Evolutionary conservation across 441 rosid species (phyloP).

Genomic region (Hura crepitans): DNA sequence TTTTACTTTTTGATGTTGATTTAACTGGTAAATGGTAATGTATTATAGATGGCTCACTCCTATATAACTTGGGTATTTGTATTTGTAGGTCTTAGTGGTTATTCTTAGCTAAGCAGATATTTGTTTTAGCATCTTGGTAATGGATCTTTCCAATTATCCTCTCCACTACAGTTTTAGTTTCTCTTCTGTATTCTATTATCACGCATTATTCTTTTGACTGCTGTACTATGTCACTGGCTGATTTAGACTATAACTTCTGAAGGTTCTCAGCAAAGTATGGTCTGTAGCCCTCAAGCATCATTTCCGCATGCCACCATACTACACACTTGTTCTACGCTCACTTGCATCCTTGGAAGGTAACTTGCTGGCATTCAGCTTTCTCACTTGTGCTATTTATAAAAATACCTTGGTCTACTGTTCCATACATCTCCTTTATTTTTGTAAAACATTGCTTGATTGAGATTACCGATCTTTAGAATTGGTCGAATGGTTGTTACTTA

Average conservation of each 20-base stretch:
- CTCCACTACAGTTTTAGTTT: slow-evolving; percentile 2
- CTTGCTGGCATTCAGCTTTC: slow-evolving; percentile 14
- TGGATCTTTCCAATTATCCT: slow-evolving; percentile 5
- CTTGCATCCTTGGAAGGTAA: slow-evolving; percentile 96
- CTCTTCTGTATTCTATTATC: slow-evolving; percentile 7
- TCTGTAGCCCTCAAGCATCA: slow-evolving; percentile 85
- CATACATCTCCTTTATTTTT: neutral
- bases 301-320: slow-evolving; percentile 95
- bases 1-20: neutral
- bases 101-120: neutral
- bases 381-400: neutral
- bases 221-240: slow-evolving; percentile 20
- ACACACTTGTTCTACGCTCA: slow-evolving; percentile 88
- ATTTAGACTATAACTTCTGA: slow-evolving; percentile 24
- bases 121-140: neutral
- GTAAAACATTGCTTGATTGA: neutral
- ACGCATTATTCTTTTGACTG: slow-evolving; percentile 6
- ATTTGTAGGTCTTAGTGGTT: neutral
- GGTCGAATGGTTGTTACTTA: neutral
- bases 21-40: neutral
- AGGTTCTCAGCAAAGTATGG: slow-evolving; percentile 89
- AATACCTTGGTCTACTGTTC: neutral
- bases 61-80: neutral
- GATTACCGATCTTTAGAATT: neutral
- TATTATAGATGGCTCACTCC: neutral